Evolutionary conservation across 768 basidiomycete genomes (phyloP), one percentile per base, ranked within the genome.

Genomic region (Mycena rebaudengoi): DNA sequence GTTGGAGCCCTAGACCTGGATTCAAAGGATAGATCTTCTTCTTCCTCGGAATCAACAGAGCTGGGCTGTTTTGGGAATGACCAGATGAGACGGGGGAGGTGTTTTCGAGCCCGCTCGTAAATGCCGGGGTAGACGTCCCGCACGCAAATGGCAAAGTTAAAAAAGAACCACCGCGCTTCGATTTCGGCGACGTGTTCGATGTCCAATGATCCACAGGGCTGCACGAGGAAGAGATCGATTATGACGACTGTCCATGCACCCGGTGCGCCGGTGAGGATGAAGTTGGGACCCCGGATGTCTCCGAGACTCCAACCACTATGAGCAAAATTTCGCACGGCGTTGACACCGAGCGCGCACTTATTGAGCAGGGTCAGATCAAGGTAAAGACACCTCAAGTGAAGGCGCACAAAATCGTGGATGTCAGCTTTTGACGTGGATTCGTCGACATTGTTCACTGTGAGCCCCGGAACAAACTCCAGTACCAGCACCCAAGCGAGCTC

Each of bases 401-500:
- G 23, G 33, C 60, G 16, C 44, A 61, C 60, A 21, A 61, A 61
- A 18, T 45, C 51, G 21, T 30, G 50, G 60, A 61, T 61, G 44
- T 53, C 37, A 10, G 50, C 20, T 39, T 48, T 49, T 8, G 35
- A 49, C 25, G 33, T 23, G 12, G 45, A 54, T 25, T 39, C 60
- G 35, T 33, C 45, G 4, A 40, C 21, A 30, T 13, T 23, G 35
- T 54, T 48, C n/a, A 48, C 60, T 7, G 60, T 62, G n/a, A 37
- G 18, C 20, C 60, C 60, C 29, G 51, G 52, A 33, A 62, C 49
- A 37, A 39, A 55, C 33, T 62, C 60, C 28, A 62, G 41, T 39
- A 62, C 52, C 4, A 61, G 60, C n/a, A 61, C 60, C 60, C 60
- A 61, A 28, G 60, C 50, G 8, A 28, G 25, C 43, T 61, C 60